These are phyloP conservation scores for Herpetospermum pedunculosum DNA, from an alignment of 306 rosid genomes.

Conservation along the genomic window DNA sequence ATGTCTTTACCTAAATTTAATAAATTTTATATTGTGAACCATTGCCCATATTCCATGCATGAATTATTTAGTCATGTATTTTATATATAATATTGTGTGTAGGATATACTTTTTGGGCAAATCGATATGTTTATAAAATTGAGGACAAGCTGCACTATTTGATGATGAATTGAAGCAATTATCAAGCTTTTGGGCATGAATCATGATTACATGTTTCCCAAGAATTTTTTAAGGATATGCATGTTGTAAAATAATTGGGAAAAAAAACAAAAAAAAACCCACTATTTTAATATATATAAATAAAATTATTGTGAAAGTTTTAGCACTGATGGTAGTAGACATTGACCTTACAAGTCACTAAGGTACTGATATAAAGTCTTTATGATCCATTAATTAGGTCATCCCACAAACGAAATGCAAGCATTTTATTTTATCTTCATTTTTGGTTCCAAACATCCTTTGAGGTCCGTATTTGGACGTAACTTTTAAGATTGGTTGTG, in stretches of 20 bases:
- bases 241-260: too few relatives aligned
- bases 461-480: too few relatives aligned
- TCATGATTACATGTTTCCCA: background rate
- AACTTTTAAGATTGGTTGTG: too few relatives aligned
- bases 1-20: background rate
- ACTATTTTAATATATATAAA: background rate
- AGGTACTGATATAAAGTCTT: background rate
- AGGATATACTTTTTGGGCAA: background rate
- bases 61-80: background rate
- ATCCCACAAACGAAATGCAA: background rate
- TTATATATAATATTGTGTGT: background rate
- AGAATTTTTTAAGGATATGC: background rate
- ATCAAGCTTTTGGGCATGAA: background rate
- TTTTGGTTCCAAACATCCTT: background rate
- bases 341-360: background rate
- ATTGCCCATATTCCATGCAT: background rate
- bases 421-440: too few relatives aligned
- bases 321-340: conserved; percentile 1
- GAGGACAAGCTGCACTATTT: background rate
- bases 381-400: conserved; percentile 1
- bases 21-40: background rate
- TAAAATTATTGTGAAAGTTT: background rate
- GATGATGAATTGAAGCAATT: background rate
- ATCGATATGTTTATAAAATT: background rate
- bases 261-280: too few relatives aligned